Conservation (phyloP, 805 yeast species). For the Monosporozyma solicola region DNA sequence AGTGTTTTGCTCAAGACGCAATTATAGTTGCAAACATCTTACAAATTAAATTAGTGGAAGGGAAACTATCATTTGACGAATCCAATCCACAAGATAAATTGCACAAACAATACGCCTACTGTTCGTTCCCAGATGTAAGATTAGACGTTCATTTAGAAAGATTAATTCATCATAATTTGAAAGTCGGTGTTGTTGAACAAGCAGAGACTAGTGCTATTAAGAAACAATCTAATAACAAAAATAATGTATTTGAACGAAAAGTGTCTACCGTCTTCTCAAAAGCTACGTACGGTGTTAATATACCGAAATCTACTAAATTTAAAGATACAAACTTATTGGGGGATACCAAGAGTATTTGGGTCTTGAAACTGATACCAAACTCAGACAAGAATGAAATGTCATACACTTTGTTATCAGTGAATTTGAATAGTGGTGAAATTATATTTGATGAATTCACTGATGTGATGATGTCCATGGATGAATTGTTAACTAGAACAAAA, state of each 20-base stretch:
- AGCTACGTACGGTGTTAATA: slow-evolving; percentile 56
- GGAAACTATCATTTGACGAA: slow-evolving; percentile 47
- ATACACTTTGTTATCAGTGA: slow-evolving; percentile 40
- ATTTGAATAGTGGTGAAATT: slow-evolving; percentile 70
- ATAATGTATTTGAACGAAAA: slow-evolving; percentile 54
- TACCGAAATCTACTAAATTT: slow-evolving; percentile 38
- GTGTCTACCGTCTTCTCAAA: slow-evolving; percentile 67
- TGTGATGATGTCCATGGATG: slow-evolving; percentile 38
- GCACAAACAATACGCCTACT: slow-evolving; percentile 62
- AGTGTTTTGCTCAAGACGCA: slow-evolving; percentile 83
- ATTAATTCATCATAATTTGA: slow-evolving; percentile 59
- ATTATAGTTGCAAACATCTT: slow-evolving; percentile 53
- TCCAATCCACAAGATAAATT: slow-evolving; percentile 41
- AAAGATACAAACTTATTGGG: slow-evolving; percentile 28
- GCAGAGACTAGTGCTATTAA: slow-evolving; percentile 73
- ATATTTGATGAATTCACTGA: slow-evolving; percentile 66
- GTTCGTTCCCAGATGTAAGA: slow-evolving; percentile 74
- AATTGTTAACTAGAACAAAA: slow-evolving; percentile 62
- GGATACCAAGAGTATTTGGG: slow-evolving; percentile 25
- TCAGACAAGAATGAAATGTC: slow-evolving; percentile 17
- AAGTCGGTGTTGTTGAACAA: slow-evolving; percentile 84
- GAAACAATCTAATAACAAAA: slow-evolving; percentile 38
- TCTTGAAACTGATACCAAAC: slow-evolving; percentile 7
- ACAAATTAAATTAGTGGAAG: slow-evolving; percentile 65
- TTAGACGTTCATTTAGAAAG: slow-evolving; percentile 70